phyloP scores from a whole-genome alignment of 768 basidiomycete species.

The Baorangia bicolor region DNA sequence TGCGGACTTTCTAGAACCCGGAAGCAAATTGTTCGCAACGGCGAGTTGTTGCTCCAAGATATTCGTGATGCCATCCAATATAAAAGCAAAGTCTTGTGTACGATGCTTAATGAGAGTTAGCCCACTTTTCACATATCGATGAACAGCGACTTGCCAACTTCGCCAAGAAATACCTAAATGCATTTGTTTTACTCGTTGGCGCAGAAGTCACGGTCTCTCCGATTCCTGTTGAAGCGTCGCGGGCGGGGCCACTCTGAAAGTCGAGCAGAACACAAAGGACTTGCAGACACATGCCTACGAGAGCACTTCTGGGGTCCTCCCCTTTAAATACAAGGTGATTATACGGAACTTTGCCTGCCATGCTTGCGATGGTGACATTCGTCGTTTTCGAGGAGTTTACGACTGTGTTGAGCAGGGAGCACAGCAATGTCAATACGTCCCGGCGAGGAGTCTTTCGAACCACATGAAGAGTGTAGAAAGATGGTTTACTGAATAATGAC shows the following conservation, averaged over 20 bases:
- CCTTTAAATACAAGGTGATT: slow-evolving; percentile 89
- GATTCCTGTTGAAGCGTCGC: slow-evolving; percentile 45
- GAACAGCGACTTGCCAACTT: slow-evolving; percentile 58
- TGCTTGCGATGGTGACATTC: slow-evolving; percentile 56
- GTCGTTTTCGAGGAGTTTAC: slow-evolving; percentile 63
- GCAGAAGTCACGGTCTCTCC: slow-evolving; percentile 44
- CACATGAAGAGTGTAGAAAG: slow-evolving; percentile 74
- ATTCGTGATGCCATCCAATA: slow-evolving; percentile 67
- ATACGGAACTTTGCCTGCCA: slow-evolving; percentile 81
- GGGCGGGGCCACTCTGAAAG: slow-evolving; percentile 75
- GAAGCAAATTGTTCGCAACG: slow-evolving; percentile 70
- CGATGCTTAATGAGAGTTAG: slow-evolving; percentile 62
- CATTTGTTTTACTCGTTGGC: slow-evolving; percentile 72
- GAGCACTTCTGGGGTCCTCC: slow-evolving; percentile 72
- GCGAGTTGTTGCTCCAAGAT: slow-evolving; percentile 77
- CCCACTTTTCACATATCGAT: slow-evolving; percentile 1
- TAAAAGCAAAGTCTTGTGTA: slow-evolving; percentile 82
- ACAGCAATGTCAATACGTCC: slow-evolving; percentile 87
- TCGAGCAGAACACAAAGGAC: slow-evolving; percentile 74
- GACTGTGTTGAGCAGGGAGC: slow-evolving; percentile 89
- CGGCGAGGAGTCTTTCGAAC: slow-evolving; percentile 75
- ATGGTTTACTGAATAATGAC: slow-evolving; percentile 68
- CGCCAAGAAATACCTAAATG: slow-evolving; percentile 89
- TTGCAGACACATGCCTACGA: slow-evolving; percentile 76
- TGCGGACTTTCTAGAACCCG: slow-evolving; percentile 80